phyloP scores from a whole-genome alignment of 169 alveolate species.

The Cryptosporidium sp. region DNA sequence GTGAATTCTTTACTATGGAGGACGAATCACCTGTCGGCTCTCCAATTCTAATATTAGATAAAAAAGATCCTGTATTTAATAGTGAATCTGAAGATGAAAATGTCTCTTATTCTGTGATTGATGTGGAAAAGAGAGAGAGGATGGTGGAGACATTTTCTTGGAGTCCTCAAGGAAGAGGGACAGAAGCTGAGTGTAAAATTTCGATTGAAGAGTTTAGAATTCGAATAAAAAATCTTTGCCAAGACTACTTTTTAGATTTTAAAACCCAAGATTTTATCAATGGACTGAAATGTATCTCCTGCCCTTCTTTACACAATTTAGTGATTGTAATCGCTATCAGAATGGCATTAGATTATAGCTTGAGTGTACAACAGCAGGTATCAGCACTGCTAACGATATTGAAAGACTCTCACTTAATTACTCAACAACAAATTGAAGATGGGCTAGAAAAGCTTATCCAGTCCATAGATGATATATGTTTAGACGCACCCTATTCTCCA shows the following conservation, averaged over 20 bases:
- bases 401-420: conserved; percentile 57
- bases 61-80: conserved; percentile 64
- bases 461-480: conserved; percentile 71
- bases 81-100: conserved; percentile 74
- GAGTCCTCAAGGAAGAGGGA: conserved; percentile 76
- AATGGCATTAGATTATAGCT: conserved; percentile 69
- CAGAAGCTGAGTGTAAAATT: conserved; percentile 28
- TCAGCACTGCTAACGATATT: conserved; percentile 62
- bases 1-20: conserved; percentile 17
- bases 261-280: conserved; percentile 69
- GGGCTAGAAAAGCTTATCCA: conserved; percentile 68
- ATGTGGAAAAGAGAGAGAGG: conserved; percentile 69
- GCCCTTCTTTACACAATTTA: conserved; percentile 66
- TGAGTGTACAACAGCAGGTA: conserved; percentile 69
- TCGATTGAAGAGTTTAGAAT: conserved; percentile 58
- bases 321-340: conserved; percentile 66
- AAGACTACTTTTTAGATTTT: conserved; percentile 64
- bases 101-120: conserved; percentile 73
- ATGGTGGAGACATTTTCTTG: conserved; percentile 73
- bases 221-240: conserved; percentile 57
- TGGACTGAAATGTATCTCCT: conserved; percentile 39
- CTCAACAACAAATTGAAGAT: conserved; percentile 74
- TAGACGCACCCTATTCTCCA: conserved; percentile 72
- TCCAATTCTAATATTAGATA: conserved; percentile 50
- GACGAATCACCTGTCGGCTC: conserved; percentile 44